Evolutionary conservation across 1,284 basidiomycete genomes (phyloP).

Genomic region (Puccinia horiana): DNA sequence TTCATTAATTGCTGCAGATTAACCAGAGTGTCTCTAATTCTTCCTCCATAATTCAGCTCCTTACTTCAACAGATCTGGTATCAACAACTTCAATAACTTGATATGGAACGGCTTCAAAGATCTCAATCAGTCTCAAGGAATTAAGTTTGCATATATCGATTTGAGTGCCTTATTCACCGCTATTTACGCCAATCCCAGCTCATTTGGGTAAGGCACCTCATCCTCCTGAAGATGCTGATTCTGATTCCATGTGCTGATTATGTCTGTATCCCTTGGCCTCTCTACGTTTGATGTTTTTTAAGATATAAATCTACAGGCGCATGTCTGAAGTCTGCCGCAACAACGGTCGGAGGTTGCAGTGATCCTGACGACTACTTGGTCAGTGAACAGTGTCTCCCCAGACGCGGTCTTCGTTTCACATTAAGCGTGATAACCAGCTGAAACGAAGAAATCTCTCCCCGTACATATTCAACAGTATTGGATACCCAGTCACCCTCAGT

Average conservation of each 20-base stretch:
- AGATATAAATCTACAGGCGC: conserved; percentile 30
- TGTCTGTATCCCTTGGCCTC: background rate
- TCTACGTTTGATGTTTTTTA: background rate
- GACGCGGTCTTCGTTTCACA: too few species aligned
- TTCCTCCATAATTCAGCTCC: background rate
- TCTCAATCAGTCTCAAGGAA: background rate
- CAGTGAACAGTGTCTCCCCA: background rate
- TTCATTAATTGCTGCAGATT: background rate
- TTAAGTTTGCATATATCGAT: conserved; percentile 32
- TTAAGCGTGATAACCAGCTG: too few species aligned
- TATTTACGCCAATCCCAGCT: conserved; percentile 17
- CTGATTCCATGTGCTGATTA: too few species aligned
- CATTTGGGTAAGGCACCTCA: conserved; percentile 25
- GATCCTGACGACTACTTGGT: conserved; percentile 25
- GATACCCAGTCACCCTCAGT: conserved; percentile 30
- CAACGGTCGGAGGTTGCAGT: conserved; percentile 17
- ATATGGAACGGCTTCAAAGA: conserved; percentile 40
- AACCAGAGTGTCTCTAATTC: background rate
- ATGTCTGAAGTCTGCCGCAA: conserved; percentile 29
- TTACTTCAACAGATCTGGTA: background rate
- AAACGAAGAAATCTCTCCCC: too few species aligned
- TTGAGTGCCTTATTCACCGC: conserved; percentile 18
- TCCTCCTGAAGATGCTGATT: background rate
- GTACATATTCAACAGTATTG: too few species aligned
- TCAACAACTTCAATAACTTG: conserved; percentile 21